Conservation (phyloP, 768 basidiomycete genomes). For the Suillus subalutaceus region DNA sequence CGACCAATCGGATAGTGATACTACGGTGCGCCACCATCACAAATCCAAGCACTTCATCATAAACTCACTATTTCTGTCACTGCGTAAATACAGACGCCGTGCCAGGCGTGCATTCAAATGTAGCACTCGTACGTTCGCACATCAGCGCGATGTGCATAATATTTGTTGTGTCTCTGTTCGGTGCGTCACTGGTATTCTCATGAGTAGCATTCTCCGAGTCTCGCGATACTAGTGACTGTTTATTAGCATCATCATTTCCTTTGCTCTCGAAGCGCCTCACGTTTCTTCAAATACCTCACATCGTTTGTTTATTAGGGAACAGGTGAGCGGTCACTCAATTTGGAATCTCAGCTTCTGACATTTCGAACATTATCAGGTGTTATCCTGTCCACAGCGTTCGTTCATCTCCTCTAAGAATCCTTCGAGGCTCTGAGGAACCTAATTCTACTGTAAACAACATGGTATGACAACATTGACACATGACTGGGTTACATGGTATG, state of each 20-base stretch:
- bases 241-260: conserved; percentile 72
- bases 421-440: conserved; percentile 60
- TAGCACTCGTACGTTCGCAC: background rate
- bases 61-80: background rate
- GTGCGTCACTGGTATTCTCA: conserved; percentile 39
- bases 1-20: background rate
- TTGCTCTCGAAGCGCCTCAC: conserved; percentile 57
- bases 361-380: conserved; percentile 50
- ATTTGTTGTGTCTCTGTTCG: conserved; percentile 63
- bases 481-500: no score
- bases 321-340: conserved; percentile 36
- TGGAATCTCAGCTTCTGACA: background rate
- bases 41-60: background rate
- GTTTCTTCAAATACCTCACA: conserved; percentile 61
- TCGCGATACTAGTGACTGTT: conserved; percentile 3
- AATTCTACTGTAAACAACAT: conserved; percentile 32
- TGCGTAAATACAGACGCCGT: background rate
- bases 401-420: conserved; percentile 78
- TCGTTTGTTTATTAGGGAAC: conserved; percentile 85
- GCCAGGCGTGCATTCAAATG: background rate
- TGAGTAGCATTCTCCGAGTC: background rate
- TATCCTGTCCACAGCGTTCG: conserved; percentile 82
- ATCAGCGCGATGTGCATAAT: conserved; percentile 51
- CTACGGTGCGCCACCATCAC: background rate
- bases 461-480: no score